A percentile compares a stretch with the other conserved stretches of the same genome.
These are phyloP conservation scores for Trifolium subterraneum DNA, from an alignment of 306 rosid genomes.

Conservation along the genomic window DNA sequence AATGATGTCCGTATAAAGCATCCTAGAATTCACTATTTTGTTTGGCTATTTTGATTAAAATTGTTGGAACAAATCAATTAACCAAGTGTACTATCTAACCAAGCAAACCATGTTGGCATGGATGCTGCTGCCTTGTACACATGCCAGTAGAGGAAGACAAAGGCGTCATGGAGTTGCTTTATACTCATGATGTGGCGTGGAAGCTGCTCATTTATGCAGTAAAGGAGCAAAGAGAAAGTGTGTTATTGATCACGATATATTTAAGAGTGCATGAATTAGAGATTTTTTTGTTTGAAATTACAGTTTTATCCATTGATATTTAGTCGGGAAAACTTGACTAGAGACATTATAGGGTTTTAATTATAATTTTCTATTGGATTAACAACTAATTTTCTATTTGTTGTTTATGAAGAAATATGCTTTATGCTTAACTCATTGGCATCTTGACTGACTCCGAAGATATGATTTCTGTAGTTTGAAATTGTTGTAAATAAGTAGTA, in stretches of 20 bases:
- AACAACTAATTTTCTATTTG: neutral
- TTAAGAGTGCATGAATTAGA: too few relatives aligned
- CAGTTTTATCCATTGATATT: too few relatives aligned
- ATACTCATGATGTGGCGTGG: too few relatives aligned
- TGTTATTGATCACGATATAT: too few relatives aligned
- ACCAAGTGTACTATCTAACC: neutral
- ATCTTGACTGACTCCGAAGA: neutral
- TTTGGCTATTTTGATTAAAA: neutral
- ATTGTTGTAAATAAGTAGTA: too few relatives aligned
- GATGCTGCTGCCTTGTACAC: neutral
- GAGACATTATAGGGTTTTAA: too few relatives aligned
- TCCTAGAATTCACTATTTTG: neutral
- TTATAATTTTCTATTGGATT: neutral
- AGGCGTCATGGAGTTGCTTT: neutral
- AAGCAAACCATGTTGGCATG: neutral
- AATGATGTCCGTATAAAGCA: neutral
- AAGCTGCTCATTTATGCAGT: too few relatives aligned
- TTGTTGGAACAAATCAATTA: neutral
- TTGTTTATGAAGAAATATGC: conserved; percentile 2
- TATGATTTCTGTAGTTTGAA: neutral
- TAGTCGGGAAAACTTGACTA: too few relatives aligned
- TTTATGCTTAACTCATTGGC: conserved; percentile 9
- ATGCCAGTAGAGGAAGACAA: neutral
- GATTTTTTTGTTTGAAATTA: too few relatives aligned
- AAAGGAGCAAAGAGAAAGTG: too few relatives aligned